These are phyloP conservation scores for Arabidopsis suecica DNA, from an alignment of 345 rosid genomes.

Conservation along the genomic window DNA sequence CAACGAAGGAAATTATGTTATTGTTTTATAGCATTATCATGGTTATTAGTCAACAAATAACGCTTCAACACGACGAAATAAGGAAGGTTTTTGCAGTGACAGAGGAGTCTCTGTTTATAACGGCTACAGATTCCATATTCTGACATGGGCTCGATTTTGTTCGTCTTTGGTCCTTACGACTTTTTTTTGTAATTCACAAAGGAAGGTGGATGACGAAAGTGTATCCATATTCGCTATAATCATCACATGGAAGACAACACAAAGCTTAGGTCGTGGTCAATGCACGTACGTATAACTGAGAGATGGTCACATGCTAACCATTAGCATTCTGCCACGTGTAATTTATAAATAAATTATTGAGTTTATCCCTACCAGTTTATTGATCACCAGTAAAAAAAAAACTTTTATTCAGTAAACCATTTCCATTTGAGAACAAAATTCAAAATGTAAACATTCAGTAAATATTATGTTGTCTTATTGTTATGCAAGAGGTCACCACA, in stretches of 20 bases:
- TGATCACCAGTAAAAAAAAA: not conserved
- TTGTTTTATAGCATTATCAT: slow-evolving; percentile 15
- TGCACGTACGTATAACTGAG: slow-evolving; percentile 32
- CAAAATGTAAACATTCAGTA: not conserved
- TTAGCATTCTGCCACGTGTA: slow-evolving; percentile 18
- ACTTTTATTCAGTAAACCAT: not conserved
- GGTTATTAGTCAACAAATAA: slow-evolving; percentile 13
- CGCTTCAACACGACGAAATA: slow-evolving; percentile 17
- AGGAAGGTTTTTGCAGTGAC: slow-evolving; percentile 7
- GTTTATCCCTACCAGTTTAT: not conserved
- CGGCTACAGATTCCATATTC: slow-evolving; percentile 33
- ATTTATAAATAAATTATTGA: not conserved
- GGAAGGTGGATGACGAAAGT: slow-evolving; percentile 29
- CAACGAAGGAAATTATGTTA: not conserved
- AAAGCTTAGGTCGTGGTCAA: slow-evolving; percentile 32
- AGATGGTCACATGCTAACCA: slow-evolving; percentile 28
- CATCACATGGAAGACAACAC: slow-evolving; percentile 34
- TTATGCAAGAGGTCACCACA: not conserved
- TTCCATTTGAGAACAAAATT: not conserved
- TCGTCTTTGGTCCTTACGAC: not conserved
- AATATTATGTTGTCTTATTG: not conserved
- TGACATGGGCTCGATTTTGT: slow-evolving; percentile 21
- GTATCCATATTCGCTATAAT: slow-evolving; percentile 16
- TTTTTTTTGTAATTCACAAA: not conserved
- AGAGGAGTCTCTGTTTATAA: slow-evolving; percentile 17